phyloP scores from a whole-genome alignment of 2,329 filamentous ascomycete species.

The Penicillium palitans region DNA sequence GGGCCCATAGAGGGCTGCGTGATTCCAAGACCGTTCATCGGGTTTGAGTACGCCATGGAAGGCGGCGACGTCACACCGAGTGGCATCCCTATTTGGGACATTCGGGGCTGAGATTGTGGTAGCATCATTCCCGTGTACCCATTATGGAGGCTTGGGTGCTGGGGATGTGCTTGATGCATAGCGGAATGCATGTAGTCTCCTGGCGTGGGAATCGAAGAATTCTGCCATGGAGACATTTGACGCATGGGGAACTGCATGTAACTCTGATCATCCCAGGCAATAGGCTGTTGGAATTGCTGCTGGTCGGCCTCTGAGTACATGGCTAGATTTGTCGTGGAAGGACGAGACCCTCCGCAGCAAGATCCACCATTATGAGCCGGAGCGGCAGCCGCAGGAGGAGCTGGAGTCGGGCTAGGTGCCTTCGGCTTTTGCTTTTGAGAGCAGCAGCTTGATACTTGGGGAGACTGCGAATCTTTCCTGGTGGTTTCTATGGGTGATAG shows the following conservation, averaged over 20 bases:
- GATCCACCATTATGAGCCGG: constrained; percentile 22
- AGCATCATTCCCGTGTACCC: constrained; percentile 5
- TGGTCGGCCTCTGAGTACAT: neutral
- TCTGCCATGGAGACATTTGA: constrained; percentile 27
- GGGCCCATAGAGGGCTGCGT: constrained; percentile 19
- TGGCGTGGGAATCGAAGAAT: constrained; percentile 17
- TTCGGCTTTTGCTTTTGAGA: constrained; percentile 20
- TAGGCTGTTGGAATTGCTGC: constrained; percentile 10
- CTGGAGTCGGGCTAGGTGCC: constrained; percentile 5
- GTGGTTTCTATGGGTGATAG: neutral
- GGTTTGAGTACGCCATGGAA: constrained; percentile 16
- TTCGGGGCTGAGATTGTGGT: neutral
- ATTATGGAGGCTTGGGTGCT: neutral
- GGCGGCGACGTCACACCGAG: constrained; percentile 14
- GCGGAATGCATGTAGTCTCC: constrained; percentile 15
- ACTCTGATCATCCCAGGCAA: constrained; percentile 14
- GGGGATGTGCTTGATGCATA: neutral
- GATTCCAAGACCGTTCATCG: constrained; percentile 20
- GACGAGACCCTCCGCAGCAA: constrained; percentile 29
- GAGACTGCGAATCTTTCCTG: neutral
- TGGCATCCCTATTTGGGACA: neutral
- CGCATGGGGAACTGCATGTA: constrained; percentile 19
- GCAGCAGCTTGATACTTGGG: constrained; percentile 28
- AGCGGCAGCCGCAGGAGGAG: neutral
- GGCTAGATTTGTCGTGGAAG: neutral